These are phyloP conservation scores for Arachnopeziza araneosa DNA, from an alignment of 2,329 filamentous ascomycete species.

Conservation along the genomic window DNA sequence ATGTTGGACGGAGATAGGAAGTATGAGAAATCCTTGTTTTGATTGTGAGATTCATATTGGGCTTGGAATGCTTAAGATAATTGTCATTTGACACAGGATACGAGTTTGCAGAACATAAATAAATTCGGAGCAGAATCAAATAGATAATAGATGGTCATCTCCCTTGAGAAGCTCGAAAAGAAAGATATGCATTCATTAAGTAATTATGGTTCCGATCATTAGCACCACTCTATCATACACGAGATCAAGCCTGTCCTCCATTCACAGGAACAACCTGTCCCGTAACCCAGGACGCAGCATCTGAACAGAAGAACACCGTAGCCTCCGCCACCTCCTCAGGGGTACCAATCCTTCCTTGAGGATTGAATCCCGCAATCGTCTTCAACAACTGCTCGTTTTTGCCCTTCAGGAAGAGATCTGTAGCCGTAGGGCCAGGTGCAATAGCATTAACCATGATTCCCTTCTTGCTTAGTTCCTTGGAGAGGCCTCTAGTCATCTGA, in stretches of 20 bases:
- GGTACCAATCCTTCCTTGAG: slow-evolving; percentile 39
- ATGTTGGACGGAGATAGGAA: too few species aligned
- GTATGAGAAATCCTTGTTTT: too few species aligned
- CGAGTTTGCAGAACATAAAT: too few species aligned
- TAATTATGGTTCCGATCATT: neutral
- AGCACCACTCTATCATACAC: neutral
- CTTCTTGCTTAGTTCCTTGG: slow-evolving; percentile 44
- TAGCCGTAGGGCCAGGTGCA: slow-evolving; percentile 46
- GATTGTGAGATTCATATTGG: too few species aligned
- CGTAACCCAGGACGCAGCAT: slow-evolving; percentile 19
- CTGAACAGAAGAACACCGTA: slow-evolving; percentile 35
- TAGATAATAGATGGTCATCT: too few species aligned
- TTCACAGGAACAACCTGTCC: slow-evolving; percentile 25
- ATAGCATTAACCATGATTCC: slow-evolving; percentile 46
- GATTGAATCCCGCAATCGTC: slow-evolving; percentile 36
- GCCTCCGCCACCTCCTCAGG: slow-evolving; percentile 43
- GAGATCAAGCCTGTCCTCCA: slow-evolving; percentile 23
- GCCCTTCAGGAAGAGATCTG: slow-evolving; percentile 44
- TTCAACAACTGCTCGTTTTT: slow-evolving; percentile 36
- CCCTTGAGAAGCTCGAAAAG: neutral
- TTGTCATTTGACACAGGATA: too few species aligned
- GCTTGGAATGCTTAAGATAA: too few species aligned
- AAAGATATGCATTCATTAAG: neutral
- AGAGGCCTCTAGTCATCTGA: slow-evolving; percentile 44
- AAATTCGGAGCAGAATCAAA: too few species aligned